A percentile compares a stretch with the other conserved stretches of the same genome.
Evolutionary conservation across 352 stramenopile genomes (phyloP).

Genomic region (Pythium brassicae): DNA sequence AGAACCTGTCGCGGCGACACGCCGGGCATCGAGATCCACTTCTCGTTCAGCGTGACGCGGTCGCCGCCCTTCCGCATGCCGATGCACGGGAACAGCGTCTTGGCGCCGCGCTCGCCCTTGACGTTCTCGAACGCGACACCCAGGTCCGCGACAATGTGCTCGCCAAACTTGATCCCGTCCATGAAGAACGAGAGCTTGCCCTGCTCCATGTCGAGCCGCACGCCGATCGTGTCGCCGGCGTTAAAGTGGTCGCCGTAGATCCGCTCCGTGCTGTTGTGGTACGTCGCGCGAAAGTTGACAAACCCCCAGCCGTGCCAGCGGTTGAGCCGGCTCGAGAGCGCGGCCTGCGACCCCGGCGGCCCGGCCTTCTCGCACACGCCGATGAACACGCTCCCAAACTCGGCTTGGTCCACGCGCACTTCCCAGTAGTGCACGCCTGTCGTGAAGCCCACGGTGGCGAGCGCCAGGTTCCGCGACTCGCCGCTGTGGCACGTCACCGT

Average conservation of each 20-base stretch:
- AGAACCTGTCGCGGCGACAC: constrained; percentile 69
- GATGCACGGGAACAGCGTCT: constrained; percentile 95
- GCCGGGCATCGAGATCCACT: constrained; percentile 90
- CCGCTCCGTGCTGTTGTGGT: constrained; percentile 88
- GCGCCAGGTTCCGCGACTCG: constrained; percentile 79
- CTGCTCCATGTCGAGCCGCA: constrained; percentile 98
- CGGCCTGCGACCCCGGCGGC: constrained; percentile 70
- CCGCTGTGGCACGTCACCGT: constrained; percentile 81
- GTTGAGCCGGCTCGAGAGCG: constrained; percentile 74
- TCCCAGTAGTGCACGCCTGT: constrained; percentile 98
- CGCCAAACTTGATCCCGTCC: constrained; percentile 98
- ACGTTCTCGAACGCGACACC: constrained; percentile 96
- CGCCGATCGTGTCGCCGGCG: constrained; percentile 97
- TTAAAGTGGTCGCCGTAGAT: constrained; percentile 90
- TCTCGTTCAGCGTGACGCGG: constrained; percentile 93
- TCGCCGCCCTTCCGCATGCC: constrained; percentile 94
- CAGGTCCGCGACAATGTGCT: constrained; percentile 97
- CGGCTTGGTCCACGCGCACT: constrained; percentile 95
- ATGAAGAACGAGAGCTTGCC: constrained; percentile 98
- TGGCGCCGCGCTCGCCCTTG: constrained; percentile 76
- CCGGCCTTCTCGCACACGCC: constrained; percentile 92
- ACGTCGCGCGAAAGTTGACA: constrained; percentile 96
- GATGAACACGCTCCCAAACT: constrained; percentile 98
- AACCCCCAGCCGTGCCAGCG: constrained; percentile 95
- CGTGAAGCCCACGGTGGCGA: constrained; percentile 84